Evolutionary conservation across 495 filamentous ascomycete species (phyloP).

Genomic region (Penicillium fimorum): DNA sequence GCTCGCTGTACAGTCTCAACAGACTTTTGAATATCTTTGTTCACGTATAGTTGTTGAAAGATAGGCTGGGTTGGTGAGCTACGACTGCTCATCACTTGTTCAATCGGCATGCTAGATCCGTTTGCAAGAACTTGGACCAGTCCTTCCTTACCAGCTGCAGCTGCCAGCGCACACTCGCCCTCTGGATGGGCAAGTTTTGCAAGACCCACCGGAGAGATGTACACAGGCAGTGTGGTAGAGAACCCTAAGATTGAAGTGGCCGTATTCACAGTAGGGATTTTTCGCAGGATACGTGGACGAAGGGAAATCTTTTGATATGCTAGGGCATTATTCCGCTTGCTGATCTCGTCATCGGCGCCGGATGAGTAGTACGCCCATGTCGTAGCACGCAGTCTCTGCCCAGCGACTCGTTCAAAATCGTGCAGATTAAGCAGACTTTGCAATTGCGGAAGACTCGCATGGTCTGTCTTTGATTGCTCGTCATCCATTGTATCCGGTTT

Average conservation of each 20-base stretch:
- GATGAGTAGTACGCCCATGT: conserved; percentile 87
- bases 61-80: conserved; percentile 61
- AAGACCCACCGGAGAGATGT: conserved; percentile 74
- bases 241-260: conserved; percentile 74
- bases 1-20: conserved; percentile 74
- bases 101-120: conserved; percentile 53
- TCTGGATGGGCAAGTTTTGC: conserved; percentile 79
- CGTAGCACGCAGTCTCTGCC: conserved; percentile 51
- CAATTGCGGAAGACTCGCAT: conserved; percentile 51
- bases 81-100: conserved; percentile 66
- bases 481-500: neutral
- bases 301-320: conserved; percentile 82
- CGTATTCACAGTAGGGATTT: conserved; percentile 69
- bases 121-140: conserved; percentile 35
- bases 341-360: conserved; percentile 86
- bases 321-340: conserved; percentile 73
- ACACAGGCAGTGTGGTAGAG: conserved; percentile 67
- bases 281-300: conserved; percentile 69
- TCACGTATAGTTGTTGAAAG: conserved; percentile 88
- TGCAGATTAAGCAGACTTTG: conserved; percentile 61
- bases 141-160: conserved; percentile 64
- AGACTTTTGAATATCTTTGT: conserved; percentile 75
- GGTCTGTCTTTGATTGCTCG: neutral
- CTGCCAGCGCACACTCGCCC: conserved; percentile 72
- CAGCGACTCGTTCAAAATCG: conserved; percentile 63